Percentiles rank a stretch among this genome's conserved stretches.
These are phyloP conservation scores for Barnettozyma californica DNA, from an alignment of 805 yeast genomes.

Conservation along the genomic window DNA sequence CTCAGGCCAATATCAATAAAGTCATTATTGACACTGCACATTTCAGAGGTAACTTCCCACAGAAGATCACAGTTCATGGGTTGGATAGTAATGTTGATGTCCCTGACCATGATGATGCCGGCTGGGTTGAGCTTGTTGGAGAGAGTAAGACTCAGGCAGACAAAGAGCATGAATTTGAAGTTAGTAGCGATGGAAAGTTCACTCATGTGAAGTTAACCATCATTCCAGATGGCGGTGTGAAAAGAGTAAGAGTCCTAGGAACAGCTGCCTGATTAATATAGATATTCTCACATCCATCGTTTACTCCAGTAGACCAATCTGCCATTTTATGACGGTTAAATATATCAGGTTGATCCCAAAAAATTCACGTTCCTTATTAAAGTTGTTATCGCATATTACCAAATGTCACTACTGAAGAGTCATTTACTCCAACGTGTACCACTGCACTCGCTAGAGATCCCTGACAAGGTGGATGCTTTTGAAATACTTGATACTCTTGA, in stretches of 20 bases:
- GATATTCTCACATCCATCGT: not conserved
- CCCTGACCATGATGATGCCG: slow-evolving; percentile 33
- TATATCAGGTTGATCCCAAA: not conserved
- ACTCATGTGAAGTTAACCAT: slow-evolving; percentile 77
- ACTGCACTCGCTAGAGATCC: slow-evolving; percentile 7
- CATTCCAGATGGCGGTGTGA: slow-evolving; percentile 96
- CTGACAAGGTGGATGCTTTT: slow-evolving; percentile 12
- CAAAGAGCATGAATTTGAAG: slow-evolving; percentile 57
- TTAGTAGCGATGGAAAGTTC: slow-evolving; percentile 29
- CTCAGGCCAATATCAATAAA: slow-evolving; percentile 47
- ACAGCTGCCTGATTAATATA: slow-evolving; percentile 12
- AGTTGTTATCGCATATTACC: no score
- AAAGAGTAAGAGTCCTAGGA: slow-evolving; percentile 83
- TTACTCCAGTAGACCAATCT: not conserved
- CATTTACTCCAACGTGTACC: slow-evolving; percentile 23
- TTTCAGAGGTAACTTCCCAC: slow-evolving; percentile 93
- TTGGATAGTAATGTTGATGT: slow-evolving; percentile 34
- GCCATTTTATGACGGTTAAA: not conserved
- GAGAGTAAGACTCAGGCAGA: slow-evolving; percentile 80
- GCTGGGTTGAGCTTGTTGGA: slow-evolving; percentile 63
- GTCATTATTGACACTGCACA: slow-evolving; percentile 87
- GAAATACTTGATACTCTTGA: slow-evolving; percentile 19
- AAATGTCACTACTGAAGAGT: slow-evolving; percentile 16
- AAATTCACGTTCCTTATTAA: not conserved
- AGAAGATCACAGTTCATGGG: slow-evolving; percentile 66